Base-by-base conservation (phyloP, 306 rosid species). In the Pterocarpus santalinus region DNA sequence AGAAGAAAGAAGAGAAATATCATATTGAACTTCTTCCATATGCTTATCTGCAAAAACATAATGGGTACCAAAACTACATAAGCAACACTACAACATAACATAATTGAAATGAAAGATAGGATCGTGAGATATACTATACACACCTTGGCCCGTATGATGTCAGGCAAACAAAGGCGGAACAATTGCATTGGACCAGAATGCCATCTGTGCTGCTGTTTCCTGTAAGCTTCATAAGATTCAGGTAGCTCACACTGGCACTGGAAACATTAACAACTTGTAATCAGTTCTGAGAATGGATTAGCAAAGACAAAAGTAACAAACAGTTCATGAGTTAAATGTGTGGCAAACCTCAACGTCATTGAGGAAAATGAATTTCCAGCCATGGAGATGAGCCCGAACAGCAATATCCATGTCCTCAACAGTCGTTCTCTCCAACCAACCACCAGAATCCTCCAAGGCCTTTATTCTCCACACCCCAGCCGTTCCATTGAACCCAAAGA, bases 121-220 rank as follows among this genome's bases (percentile, higher is more conserved):
- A 14, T 35, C 32, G 43, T 34, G 65, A 56, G 76, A 17, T 52
- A 64, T 17, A 22, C 28, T 22, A 55, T 36, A 74, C 56, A 64
- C 79, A 95, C 99, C 97, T 90, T 90, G 65, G 98, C 78, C 64
- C 55, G 56, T 35, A 95, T 79, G 62, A 95, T 81, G 78, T 76
- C 98, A 5, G 97, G 98, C 80, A 95, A 83, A 82, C 99, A 95
- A 70, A 95, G 99, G 80, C 99, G 95, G 79, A 95, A 95, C 86
- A 95, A 82, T 58, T 95, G 99, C 99, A 95, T 95, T 73, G 99
- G 99, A n/a, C 99, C 98, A 1, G 98, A 95, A 83, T 95, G 99
- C 99, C 99, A 95, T 85, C 97, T 87, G 53, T 95, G 97, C 55
- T 95, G 99, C 43, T 95, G 98, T 79, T 95, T 95, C 81, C 97